These are phyloP conservation scores for Dictyostelium intermedium DNA, from an alignment of 78 protist genomes.

Conservation along the genomic window DNA sequence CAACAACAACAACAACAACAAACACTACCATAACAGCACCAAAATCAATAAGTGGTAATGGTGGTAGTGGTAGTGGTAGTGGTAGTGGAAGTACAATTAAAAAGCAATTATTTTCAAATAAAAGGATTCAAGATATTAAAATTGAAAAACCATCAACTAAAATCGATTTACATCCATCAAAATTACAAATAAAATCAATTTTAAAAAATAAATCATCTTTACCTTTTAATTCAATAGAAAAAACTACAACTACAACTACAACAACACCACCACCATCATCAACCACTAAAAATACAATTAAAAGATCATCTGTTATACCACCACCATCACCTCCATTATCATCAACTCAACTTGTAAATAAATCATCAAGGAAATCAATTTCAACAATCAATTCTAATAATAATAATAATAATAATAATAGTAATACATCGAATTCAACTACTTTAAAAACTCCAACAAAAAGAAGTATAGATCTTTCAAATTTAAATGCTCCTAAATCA, in stretches of 20 bases:
- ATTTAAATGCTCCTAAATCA: not conserved
- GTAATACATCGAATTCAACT: not conserved
- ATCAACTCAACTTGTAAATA: not conserved
- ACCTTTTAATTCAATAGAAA: not conserved
- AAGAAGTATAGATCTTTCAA: not conserved
- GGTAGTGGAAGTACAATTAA: not conserved
- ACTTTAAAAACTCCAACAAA: not conserved
- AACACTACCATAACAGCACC: not conserved
- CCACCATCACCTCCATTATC: not conserved
- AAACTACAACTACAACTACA: not conserved
- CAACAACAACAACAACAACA: not conserved
- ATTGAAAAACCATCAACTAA: not conserved
- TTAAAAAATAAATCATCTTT: not conserved
- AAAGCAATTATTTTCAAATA: slow-evolving; percentile 9
- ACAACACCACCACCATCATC: not conserved
- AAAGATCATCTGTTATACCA: not conserved
- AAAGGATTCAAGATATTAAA: slow-evolving; percentile 39
- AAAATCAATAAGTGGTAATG: not conserved
- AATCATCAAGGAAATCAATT: not conserved
- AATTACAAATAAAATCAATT: not conserved
- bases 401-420: not conserved
- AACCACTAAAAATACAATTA: not conserved
- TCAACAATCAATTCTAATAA: not conserved
- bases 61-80: no score
- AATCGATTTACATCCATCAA: slow-evolving; percentile 17